phyloP scores from a whole-genome alignment of 2,329 filamentous ascomycete species.

The Emericellopsis atlantica region DNA sequence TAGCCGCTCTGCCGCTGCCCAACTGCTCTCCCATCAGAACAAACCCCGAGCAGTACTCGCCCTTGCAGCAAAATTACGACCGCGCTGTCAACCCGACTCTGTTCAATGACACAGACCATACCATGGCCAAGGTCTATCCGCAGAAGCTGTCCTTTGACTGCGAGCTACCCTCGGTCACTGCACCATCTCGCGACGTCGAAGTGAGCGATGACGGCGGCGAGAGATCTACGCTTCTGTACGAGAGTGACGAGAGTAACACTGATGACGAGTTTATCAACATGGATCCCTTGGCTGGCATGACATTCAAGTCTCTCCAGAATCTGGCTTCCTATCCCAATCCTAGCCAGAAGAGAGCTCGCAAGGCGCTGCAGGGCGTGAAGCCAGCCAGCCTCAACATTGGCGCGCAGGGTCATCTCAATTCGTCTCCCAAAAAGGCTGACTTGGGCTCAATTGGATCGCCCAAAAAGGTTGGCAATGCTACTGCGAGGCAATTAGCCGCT shows the following conservation, averaged over 20 bases:
- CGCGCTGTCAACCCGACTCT: conserved; percentile 30
- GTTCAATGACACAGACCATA: conserved; percentile 10
- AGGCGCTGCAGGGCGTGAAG: conserved; percentile 18
- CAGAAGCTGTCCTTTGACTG: neutral
- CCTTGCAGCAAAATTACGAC: conserved; percentile 41
- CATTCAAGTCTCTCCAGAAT: conserved; percentile 36
- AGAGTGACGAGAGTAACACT: conserved; percentile 13
- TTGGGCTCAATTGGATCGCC: neutral
- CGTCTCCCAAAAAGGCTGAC: neutral
- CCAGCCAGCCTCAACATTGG: neutral
- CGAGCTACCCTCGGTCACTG: neutral
- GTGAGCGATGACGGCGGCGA: conserved; percentile 10
- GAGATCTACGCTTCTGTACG: conserved; percentile 4
- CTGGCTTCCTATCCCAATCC: conserved; percentile 44
- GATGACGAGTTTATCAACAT: conserved; percentile 13
- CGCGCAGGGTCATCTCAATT: neutral
- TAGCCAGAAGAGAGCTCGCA: conserved; percentile 37
- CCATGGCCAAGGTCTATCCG: conserved; percentile 9
- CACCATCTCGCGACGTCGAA: conserved; percentile 6
- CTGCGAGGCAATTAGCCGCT: neutral
- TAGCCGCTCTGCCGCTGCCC: conserved; percentile 20
- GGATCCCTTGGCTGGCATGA: conserved; percentile 22
- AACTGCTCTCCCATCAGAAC: conserved; percentile 8
- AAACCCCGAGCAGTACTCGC: conserved; percentile 28
- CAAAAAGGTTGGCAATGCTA: too few relatives aligned